Evolutionary conservation across 2,329 filamentous ascomycete genomes (phyloP), one percentile per base, ranked within the genome.

Genomic region (Cladosporium halotolerans): DNA sequence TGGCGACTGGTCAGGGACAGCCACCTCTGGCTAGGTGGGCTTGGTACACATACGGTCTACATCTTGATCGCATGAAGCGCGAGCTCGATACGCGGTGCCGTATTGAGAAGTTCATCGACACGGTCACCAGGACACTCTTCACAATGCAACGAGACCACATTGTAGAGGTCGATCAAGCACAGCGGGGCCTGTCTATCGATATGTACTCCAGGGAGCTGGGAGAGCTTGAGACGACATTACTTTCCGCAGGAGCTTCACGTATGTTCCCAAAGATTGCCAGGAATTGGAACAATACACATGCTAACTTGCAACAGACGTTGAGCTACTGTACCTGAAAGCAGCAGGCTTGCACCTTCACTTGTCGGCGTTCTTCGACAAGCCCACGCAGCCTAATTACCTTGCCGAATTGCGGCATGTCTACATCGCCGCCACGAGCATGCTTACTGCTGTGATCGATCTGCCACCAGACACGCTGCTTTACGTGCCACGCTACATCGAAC

Each of bases 1-100:
- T 91, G 41, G 87, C 86, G n/a, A 92, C 88, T 3, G 88, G 88
- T 16, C 89, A 90, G 62, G 88, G 88, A 5, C 88, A 91, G 66
- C 88, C 88, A 7, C 86, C 88, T 4, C 61, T 70, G 4, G 62
- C 64, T 10, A 48, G 68, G 19, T 70, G 68, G 67, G 67, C 68
- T 14, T 70, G 88, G 86, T 43, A 89, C 83, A 48, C 76, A 85
- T 45, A 91, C 86, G 70, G 88, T 86, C 69, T 90, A 81, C 80
- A 91, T 83, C 2, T 74, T 86, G 56, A 83, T 79, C 43, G 74
- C 80, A 61, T 54, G 49, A 77, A 79, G n/a, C 65, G 69, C 2
- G 83, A 87, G 62, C 75, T 89, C 1, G 82, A 85, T 60, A 81
- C 83, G 7, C 76, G 85, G 39, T 76, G 89, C 19, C 81, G 84